phyloP scores from a whole-genome alignment of 148 eudicot genomes.

The Amaranthus hypochondriacus region DNA sequence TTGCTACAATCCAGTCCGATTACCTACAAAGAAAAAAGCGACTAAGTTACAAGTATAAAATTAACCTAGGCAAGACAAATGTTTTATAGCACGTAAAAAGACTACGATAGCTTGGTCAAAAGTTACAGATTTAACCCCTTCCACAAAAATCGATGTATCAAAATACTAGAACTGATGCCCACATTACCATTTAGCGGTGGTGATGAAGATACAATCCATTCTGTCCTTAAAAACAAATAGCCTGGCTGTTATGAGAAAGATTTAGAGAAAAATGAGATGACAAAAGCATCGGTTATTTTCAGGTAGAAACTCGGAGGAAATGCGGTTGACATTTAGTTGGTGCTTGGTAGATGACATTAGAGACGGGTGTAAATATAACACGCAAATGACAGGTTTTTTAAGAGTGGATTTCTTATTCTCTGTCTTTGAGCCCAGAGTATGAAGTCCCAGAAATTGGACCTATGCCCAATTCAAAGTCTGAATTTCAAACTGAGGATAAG shows the following conservation, averaged over 20 bases:
- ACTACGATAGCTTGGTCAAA: neutral
- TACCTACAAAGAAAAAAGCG: slow-evolving; percentile 40
- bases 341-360: no score
- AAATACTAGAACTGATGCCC: neutral
- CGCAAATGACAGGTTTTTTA: no score
- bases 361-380: no score
- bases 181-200: neutral
- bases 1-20: slow-evolving; percentile 92
- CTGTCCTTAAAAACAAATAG: neutral
- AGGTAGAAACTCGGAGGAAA: no score
- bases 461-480: no score
- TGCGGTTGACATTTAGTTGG: no score
- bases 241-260: neutral
- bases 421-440: no score
- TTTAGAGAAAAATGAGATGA: neutral
- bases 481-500: no score
- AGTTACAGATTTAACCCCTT: neutral
- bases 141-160: neutral
- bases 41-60: neutral
- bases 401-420: no score
- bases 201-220: neutral
- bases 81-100: neutral
- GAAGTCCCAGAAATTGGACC: no score
- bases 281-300: neutral
- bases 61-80: neutral